Conservation (phyloP, 2,329 filamentous ascomycete species). For the Teratosphaeria nubilosa region DNA sequence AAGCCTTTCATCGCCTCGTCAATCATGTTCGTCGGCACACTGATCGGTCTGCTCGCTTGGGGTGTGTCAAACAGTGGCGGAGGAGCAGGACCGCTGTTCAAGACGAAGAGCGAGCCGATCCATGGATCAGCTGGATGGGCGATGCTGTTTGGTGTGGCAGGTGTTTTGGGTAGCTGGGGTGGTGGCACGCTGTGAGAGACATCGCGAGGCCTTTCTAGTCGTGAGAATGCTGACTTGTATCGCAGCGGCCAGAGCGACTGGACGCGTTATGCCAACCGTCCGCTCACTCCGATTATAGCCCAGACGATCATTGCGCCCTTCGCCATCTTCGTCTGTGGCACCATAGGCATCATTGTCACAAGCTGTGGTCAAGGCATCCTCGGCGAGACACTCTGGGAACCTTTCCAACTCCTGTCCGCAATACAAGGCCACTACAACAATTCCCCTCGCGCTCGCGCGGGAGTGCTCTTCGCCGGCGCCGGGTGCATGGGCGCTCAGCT, state of each 20-base stretch:
- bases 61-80: neutral
- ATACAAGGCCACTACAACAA: neutral
- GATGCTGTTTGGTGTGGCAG: neutral
- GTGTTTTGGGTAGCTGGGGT: neutral
- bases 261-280: neutral
- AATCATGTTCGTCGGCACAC: neutral
- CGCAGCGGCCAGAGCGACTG: neutral
- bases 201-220: neutral
- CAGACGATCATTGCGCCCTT: neutral
- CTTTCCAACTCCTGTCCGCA: neutral
- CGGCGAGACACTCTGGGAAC: neutral
- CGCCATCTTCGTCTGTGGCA: neutral
- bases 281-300: neutral
- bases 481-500: conserved; percentile 38
- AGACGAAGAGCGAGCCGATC: neutral
- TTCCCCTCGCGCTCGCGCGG: conserved; percentile 26
- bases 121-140: neutral
- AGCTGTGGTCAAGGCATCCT: neutral
- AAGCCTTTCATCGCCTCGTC: neutral
- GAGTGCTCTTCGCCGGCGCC: conserved; percentile 37
- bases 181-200: neutral
- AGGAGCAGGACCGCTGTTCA: neutral
- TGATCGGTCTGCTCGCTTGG: neutral
- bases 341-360: neutral
- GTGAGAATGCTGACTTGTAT: neutral